phyloP scores from a whole-genome alignment of 2,329 filamentous ascomycete genomes.

The Onygena corvina region DNA sequence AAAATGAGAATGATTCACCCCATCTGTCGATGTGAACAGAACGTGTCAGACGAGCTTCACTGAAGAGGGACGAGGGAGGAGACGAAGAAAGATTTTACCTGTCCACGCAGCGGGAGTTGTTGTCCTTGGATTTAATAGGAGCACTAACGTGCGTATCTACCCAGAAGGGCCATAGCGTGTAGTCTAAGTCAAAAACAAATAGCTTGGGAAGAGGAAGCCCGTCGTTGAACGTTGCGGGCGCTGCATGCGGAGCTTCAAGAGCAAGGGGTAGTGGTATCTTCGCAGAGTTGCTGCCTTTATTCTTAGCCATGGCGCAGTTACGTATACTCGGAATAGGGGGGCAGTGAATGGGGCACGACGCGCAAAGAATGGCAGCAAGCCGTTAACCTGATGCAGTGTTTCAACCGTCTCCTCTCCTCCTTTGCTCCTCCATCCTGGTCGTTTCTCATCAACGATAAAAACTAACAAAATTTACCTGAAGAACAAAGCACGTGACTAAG shows the following conservation, averaged over 20 bases:
- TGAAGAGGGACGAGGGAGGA: background rate
- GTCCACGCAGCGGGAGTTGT: constrained; percentile 35
- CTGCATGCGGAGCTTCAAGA: constrained; percentile 18
- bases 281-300: constrained; percentile 9
- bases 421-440: too few species aligned
- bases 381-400: too few species aligned
- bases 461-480: background rate
- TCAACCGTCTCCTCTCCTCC: too few species aligned
- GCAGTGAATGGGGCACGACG: too few species aligned
- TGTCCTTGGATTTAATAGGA: constrained; percentile 54
- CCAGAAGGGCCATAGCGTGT: constrained; percentile 99
- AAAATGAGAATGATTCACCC: constrained; percentile 60
- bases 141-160: constrained; percentile 80
- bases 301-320: constrained; percentile 11
- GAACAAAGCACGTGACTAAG: background rate
- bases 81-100: constrained; percentile 22
- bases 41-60: constrained; percentile 8
- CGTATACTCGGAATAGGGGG: background rate
- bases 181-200: constrained; percentile 91
- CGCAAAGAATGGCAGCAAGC: too few species aligned
- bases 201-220: constrained; percentile 64
- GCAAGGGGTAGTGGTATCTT: constrained; percentile 9
- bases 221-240: constrained; percentile 49
- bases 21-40: constrained; percentile 22
- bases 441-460: too few species aligned